Percentiles rank a stretch among this genome's conserved stretches.
Conservation (phyloP, 2,329 filamentous ascomycete genomes). For the Ophiostoma piceae region DNA sequence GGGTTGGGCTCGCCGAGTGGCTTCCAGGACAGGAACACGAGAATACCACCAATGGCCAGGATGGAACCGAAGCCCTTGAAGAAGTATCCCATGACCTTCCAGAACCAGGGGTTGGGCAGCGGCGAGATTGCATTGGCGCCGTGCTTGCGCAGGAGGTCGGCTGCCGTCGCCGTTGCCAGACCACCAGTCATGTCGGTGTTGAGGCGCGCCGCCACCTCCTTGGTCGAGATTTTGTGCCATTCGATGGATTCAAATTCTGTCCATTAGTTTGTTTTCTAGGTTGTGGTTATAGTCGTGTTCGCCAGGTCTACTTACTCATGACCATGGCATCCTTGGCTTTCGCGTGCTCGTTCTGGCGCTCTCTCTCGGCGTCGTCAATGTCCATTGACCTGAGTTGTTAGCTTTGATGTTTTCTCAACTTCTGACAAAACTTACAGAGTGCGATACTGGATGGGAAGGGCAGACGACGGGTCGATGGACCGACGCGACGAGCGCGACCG, state of each 20-base stretch:
- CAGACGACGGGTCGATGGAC: background rate
- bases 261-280: background rate
- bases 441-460: background rate
- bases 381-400: background rate
- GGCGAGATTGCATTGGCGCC: background rate
- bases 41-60: slow-evolving; percentile 60
- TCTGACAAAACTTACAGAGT: background rate
- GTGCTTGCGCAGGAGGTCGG: slow-evolving; percentile 1
- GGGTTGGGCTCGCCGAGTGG: slow-evolving; percentile 69
- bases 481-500: background rate
- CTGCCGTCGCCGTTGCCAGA: background rate
- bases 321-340: background rate
- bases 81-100: slow-evolving; percentile 57
- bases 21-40: slow-evolving; percentile 73
- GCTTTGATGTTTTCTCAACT: no score
- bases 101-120: background rate
- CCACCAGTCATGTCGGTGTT: background rate
- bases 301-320: background rate
- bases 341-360: background rate
- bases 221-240: background rate
- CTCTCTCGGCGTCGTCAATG: background rate
- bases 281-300: background rate
- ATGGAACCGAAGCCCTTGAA: slow-evolving; percentile 74
- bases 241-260: background rate
- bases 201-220: slow-evolving; percentile 1